These are phyloP conservation scores for Hypoxylon sp. DNA, from an alignment of 2,329 filamentous ascomycete genomes.

Conservation along the genomic window DNA sequence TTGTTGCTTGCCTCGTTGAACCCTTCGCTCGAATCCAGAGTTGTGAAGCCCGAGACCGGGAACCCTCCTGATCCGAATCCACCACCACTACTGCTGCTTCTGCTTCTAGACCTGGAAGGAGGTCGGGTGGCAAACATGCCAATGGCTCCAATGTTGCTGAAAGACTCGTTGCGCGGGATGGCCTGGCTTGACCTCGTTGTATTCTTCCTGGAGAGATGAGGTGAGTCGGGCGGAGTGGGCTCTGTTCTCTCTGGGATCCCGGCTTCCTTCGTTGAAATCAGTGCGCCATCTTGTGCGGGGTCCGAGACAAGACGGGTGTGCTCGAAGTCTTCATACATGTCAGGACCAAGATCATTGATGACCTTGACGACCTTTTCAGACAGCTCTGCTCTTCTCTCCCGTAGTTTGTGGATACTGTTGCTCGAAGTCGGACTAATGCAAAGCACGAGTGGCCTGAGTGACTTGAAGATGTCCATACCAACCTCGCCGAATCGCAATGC, in stretches of 20 bases:
- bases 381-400: conserved; percentile 75
- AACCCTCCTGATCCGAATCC: conserved; percentile 69
- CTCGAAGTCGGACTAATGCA: conserved; percentile 85
- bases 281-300: conserved; percentile 50
- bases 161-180: conserved; percentile 88
- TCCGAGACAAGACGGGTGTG: conserved; percentile 73
- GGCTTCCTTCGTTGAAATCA: conserved; percentile 45
- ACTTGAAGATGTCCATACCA: conserved; percentile 99
- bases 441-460: conserved; percentile 84
- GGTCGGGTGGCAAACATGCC: conserved; percentile 91
- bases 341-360: conserved; percentile 94
- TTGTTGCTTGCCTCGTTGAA: conserved; percentile 85
- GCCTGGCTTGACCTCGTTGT: conserved; percentile 63
- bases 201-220: conserved; percentile 54
- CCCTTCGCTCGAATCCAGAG: conserved; percentile 71
- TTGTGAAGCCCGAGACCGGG: conserved; percentile 74
- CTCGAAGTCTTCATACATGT: conserved; percentile 97
- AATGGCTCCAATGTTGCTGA: conserved; percentile 86
- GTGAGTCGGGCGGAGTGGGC: conserved; percentile 43
- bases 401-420: conserved; percentile 83
- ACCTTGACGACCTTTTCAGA: conserved; percentile 85
- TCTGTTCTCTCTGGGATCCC: conserved; percentile 40
- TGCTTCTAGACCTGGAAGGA: conserved; percentile 72
- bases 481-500: conserved; percentile 94
- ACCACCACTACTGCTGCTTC: conserved; percentile 63